Evolutionary conservation across 2,329 filamentous ascomycete genomes (phyloP).

Genomic region (Colletotrichum limetticola): DNA sequence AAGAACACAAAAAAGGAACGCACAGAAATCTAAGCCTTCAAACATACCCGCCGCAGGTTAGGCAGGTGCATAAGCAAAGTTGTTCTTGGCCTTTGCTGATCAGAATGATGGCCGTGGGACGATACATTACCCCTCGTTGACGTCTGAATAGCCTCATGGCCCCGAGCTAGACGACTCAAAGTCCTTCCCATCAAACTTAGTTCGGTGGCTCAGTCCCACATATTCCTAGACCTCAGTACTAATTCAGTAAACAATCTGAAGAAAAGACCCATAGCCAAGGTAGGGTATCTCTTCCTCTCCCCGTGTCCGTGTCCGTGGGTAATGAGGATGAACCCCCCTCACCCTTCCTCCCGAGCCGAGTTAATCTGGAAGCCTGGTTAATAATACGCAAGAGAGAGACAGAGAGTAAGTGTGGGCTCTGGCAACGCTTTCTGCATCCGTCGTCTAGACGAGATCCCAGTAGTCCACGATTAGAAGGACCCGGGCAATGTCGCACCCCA

Average conservation of each 20-base stretch:
- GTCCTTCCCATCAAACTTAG: not conserved
- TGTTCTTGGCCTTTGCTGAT: not conserved
- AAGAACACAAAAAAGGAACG: not conserved
- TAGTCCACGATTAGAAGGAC: too few species aligned
- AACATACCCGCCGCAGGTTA: not conserved
- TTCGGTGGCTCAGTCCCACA: not conserved
- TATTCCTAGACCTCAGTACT: not conserved
- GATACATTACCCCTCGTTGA: not conserved
- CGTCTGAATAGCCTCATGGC: slow-evolving; percentile 28
- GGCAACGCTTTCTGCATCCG: too few species aligned
- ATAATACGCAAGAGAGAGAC: too few species aligned
- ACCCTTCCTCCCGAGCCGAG: not conserved
- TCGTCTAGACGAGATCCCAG: too few species aligned
- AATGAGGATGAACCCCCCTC: too few species aligned
- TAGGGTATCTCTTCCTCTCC: too few species aligned
- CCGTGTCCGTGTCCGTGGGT: too few species aligned
- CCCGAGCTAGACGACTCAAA: not conserved
- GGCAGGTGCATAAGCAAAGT: not conserved
- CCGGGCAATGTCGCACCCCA: too few species aligned
- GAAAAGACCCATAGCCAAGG: not conserved
- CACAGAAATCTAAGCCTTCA: not conserved
- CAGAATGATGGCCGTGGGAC: not conserved
- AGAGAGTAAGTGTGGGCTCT: too few species aligned
- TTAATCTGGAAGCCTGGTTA: not conserved
- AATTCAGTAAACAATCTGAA: not conserved